Conservation (phyloP, 441 rosid genomes). For the Gossypium aridum region DNA sequence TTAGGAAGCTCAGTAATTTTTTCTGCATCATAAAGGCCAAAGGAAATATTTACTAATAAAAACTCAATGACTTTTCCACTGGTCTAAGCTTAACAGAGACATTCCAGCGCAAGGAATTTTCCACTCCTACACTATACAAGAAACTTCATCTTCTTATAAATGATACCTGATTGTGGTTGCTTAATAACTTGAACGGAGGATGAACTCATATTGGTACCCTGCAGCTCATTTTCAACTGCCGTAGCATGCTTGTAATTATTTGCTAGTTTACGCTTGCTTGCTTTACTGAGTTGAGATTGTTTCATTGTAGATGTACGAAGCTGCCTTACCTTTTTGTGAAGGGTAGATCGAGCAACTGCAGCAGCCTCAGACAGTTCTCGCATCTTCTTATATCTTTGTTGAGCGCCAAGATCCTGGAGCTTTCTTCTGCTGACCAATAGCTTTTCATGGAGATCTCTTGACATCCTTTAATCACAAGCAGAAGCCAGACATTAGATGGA, state of each 20-base stretch:
- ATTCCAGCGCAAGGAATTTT: background rate
- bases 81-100: background rate
- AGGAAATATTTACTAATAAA: constrained; percentile 15
- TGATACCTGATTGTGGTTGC: constrained; percentile 38
- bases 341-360: constrained; percentile 45
- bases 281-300: constrained; percentile 26
- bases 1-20: constrained; percentile 38
- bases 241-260: constrained; percentile 15
- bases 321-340: constrained; percentile 61
- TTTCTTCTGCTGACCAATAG: constrained; percentile 42
- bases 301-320: constrained; percentile 40
- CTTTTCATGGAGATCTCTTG: constrained; percentile 54
- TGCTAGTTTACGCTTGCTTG: constrained; percentile 21
- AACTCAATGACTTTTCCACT: background rate
- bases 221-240: constrained; percentile 19
- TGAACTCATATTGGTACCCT: constrained; percentile 2
- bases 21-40: constrained; percentile 22
- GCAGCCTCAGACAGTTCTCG: constrained; percentile 58
- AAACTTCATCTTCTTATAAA: background rate
- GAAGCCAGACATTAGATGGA: constrained; percentile 14
- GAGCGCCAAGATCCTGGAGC: constrained; percentile 43
- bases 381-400: constrained; percentile 41
- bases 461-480: constrained; percentile 37
- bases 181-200: constrained; percentile 26
- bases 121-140: constrained; percentile 7